Conservation (phyloP, 2,329 filamentous ascomycete genomes). For the Colletotrichum lentis region DNA sequence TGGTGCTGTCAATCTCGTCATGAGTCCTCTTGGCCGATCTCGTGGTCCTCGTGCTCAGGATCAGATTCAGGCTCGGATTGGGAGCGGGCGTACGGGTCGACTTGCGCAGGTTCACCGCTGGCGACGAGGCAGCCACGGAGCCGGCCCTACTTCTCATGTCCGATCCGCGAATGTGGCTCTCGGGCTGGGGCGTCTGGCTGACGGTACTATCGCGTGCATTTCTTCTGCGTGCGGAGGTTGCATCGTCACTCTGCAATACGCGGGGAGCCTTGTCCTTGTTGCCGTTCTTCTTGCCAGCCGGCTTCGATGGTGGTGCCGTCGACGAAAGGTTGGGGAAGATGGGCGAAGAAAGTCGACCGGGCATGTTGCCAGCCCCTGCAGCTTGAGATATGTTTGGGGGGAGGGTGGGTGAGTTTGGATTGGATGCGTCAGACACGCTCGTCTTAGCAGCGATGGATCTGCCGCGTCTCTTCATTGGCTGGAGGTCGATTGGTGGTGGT, state of each 20-base stretch:
- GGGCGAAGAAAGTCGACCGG: constrained; percentile 49
- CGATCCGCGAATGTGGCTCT: constrained; percentile 51
- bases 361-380: constrained; percentile 50
- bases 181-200: constrained; percentile 44
- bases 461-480: constrained; percentile 52
- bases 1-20: constrained; percentile 63
- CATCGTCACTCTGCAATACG: constrained; percentile 40
- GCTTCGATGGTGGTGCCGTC: constrained; percentile 27
- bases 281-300: constrained; percentile 42
- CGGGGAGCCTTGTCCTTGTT: constrained; percentile 39
- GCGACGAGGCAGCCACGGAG: constrained; percentile 45
- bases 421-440: constrained; percentile 50
- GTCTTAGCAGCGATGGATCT: constrained; percentile 52
- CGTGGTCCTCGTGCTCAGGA: constrained; percentile 51
- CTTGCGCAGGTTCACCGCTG: constrained; percentile 33
- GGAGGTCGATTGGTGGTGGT: constrained; percentile 41
- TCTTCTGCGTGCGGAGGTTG: constrained; percentile 48
- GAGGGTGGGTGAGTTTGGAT: constrained; percentile 47
- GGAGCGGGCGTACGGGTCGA: constrained; percentile 29
- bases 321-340: constrained; percentile 46
- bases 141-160: constrained; percentile 34
- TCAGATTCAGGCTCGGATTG: constrained; percentile 21
- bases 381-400: constrained; percentile 41
- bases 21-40: constrained; percentile 62
- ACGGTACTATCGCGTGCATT: constrained; percentile 53